Percentiles rank a stretch among this genome's conserved stretches.
Conservation (phyloP, 2,329 filamentous ascomycete species). For the Colletotrichum musicola region DNA sequence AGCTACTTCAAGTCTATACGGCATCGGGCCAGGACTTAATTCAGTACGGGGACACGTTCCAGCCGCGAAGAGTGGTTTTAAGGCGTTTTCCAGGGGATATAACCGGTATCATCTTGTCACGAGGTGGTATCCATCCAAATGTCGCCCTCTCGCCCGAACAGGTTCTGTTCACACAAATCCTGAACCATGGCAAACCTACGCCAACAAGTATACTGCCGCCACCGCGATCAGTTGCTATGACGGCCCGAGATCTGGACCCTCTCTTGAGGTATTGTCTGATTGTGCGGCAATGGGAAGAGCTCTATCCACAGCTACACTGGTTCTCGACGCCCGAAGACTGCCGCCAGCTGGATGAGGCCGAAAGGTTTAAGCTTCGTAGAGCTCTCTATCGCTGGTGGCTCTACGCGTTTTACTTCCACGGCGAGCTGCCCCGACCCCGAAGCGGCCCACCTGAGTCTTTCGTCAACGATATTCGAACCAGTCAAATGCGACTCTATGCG, state of each 20-base stretch:
- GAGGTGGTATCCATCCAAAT: slow-evolving; percentile 15
- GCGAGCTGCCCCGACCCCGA: slow-evolving; percentile 53
- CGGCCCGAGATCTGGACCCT: slow-evolving; percentile 48
- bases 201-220: slow-evolving; percentile 4
- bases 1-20: slow-evolving; percentile 61
- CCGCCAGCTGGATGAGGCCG: slow-evolving; percentile 56
- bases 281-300: slow-evolving; percentile 54
- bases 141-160: neutral
- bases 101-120: slow-evolving; percentile 42
- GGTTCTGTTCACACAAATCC: neutral
- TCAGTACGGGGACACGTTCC: slow-evolving; percentile 49
- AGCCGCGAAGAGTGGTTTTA: slow-evolving; percentile 55
- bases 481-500: slow-evolving; percentile 58
- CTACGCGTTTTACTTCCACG: slow-evolving; percentile 66
- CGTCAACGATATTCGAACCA: slow-evolving; percentile 56
- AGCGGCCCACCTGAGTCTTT: slow-evolving; percentile 53
- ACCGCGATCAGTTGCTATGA: slow-evolving; percentile 47
- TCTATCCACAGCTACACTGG: slow-evolving; percentile 60
- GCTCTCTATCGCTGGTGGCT: slow-evolving; percentile 68
- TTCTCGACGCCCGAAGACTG: slow-evolving; percentile 59
- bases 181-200: slow-evolving; percentile 9
- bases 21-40: slow-evolving; percentile 54
- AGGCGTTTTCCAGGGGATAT: slow-evolving; percentile 51
- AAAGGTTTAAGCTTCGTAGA: slow-evolving; percentile 61
- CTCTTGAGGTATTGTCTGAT: slow-evolving; percentile 52